Base-by-base conservation (phyloP, 1,284 basidiomycete genomes). In the Tausonia pullulans region DNA sequence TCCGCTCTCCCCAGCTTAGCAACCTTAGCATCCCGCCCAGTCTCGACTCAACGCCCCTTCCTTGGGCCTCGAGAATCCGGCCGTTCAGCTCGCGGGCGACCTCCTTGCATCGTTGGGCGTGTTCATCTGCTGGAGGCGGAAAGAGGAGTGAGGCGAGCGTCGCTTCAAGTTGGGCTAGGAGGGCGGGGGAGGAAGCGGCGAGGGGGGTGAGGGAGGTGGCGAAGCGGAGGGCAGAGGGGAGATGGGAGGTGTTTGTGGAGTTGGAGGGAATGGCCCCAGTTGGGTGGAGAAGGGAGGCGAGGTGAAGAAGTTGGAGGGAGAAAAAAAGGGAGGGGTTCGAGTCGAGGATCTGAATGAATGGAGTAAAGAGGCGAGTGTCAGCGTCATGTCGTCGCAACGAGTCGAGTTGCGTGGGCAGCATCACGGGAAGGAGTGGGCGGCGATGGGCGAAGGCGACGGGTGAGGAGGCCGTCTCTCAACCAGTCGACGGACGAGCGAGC, bases 61-160 rank as follows among this genome's bases (percentile, higher is more conserved):
- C 88, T 69, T 94, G 81, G 71, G 86, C 88, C 70, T 92, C 89
- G 69, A 98, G 79, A 65, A 98, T 95, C 40, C 95, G 94, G 0
- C 90, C 87, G 73, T 98, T 98, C 71, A 98, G 85, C 76, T 96
- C 88, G 9, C 77, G 76, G 4, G 95, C 94, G 9, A 94, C 96
- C 77, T 88, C 87, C 82, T 91, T 82, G 44, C 96, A 40, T 40
- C 43, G 82, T 73, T 98, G 93, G 40, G 85, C 85, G 39, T 88
- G 86, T 46, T 87, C 72, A 56, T 75, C 73, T 14, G 70, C 66
- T 14, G 65, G 62, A 13, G 65, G 49, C 11, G 82, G 73, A 75
- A 97, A 98, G 7, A 93, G 94, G 7, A 98, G 79, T 55, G 98
- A 77, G 39, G 92, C 90, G 93, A 98, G 98, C 16, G 94, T 96